phyloP scores from a whole-genome alignment of 192 early-diverging fungal genomes.

The Linnemannia elongata region DNA sequence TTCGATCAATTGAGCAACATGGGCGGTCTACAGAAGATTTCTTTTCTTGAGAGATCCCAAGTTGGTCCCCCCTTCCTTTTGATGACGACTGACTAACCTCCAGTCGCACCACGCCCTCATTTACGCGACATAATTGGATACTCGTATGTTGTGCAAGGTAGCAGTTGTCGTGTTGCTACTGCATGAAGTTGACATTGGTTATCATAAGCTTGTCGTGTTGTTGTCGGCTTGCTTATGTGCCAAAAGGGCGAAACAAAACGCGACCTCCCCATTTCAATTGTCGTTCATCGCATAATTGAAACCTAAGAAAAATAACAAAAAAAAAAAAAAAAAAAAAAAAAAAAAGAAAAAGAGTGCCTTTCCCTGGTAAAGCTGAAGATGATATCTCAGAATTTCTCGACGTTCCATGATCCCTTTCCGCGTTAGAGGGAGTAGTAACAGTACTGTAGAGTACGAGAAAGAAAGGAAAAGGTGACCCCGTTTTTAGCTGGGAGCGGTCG shows the following conservation, averaged over 20 bases:
- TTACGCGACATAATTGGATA: not conserved
- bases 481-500: not conserved
- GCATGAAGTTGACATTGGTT: not conserved
- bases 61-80: not conserved
- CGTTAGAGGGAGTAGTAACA: not conserved
- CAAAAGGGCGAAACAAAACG: not conserved
- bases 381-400: not conserved
- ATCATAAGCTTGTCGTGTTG: not conserved
- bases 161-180: not conserved
- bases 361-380: not conserved
- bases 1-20: too few species aligned
- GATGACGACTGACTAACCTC: not conserved
- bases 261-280: not conserved
- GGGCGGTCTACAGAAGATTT: too few species aligned
- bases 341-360: not conserved
- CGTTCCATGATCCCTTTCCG: slow-evolving; percentile 3
- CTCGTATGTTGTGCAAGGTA: not conserved
- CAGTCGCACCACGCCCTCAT: not conserved
- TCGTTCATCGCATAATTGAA: not conserved
- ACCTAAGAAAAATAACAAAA: too few species aligned
- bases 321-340: too few species aligned
- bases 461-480: too few species aligned
- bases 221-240: not conserved
- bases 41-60: not conserved
- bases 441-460: not conserved